Evolutionary conservation across 2,329 filamentous ascomycete genomes (phyloP).

Genomic region (Cercospora nicotianae): DNA sequence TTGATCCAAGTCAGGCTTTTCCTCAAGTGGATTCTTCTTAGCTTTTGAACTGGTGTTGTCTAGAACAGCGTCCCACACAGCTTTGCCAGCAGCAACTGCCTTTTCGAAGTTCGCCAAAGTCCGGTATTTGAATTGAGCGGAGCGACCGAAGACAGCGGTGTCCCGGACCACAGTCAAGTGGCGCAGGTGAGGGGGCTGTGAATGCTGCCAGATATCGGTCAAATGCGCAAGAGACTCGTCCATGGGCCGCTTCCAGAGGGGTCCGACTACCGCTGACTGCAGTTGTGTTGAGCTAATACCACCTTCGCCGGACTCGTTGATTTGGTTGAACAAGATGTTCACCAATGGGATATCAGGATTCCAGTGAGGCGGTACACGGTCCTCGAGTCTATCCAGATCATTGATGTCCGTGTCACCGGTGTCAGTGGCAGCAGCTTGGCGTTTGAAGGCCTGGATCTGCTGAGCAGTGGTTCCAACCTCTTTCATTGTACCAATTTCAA

Average conservation of each 20-base stretch:
- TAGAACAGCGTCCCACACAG: slow-evolving; percentile 56
- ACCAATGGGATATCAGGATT: slow-evolving; percentile 53
- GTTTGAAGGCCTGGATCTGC: not conserved
- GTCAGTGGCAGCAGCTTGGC: not conserved
- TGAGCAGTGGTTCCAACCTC: slow-evolving; percentile 3
- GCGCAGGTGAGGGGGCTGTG: slow-evolving; percentile 59
- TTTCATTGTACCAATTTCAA: slow-evolving; percentile 14
- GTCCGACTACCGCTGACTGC: slow-evolving; percentile 43
- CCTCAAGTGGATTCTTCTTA: slow-evolving; percentile 30
- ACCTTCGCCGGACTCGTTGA: slow-evolving; percentile 48
- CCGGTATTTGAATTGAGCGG: slow-evolving; percentile 57
- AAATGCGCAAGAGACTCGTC: slow-evolving; percentile 56
- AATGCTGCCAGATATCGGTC: slow-evolving; percentile 57
- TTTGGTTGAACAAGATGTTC: slow-evolving; percentile 55
- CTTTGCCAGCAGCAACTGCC: slow-evolving; percentile 52
- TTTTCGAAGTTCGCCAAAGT: slow-evolving; percentile 54
- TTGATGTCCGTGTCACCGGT: slow-evolving; percentile 25
- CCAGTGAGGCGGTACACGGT: slow-evolving; percentile 54
- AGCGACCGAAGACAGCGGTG: slow-evolving; percentile 49
- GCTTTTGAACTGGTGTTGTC: slow-evolving; percentile 30
- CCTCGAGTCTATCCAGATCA: slow-evolving; percentile 16
- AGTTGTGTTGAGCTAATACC: slow-evolving; percentile 54
- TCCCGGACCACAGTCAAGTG: slow-evolving; percentile 59
- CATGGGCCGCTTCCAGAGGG: slow-evolving; percentile 55
- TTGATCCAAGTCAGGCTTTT: slow-evolving; percentile 42